Percentiles rank a stretch among this genome's conserved stretches.
These are phyloP conservation scores for Rostrohypoxylon terebratum DNA, from an alignment of 495 filamentous ascomycete genomes.

Conservation along the genomic window DNA sequence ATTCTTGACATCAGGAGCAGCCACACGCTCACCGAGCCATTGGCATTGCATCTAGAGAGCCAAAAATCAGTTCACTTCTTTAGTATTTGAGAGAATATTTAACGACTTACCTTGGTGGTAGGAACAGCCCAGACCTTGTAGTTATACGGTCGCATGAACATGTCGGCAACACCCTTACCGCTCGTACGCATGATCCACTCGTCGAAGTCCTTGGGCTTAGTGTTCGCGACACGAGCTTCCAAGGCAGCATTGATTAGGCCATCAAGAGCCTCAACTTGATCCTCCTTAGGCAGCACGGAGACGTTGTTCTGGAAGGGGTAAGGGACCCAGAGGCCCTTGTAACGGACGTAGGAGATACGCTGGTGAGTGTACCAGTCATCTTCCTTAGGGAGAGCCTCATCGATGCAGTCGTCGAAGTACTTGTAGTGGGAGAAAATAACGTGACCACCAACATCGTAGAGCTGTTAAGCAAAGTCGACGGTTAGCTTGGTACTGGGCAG, in stretches of 20 bases:
- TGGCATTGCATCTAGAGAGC: slow-evolving; percentile 94
- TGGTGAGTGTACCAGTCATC: slow-evolving; percentile 98
- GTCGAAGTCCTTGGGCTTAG: slow-evolving; percentile 95
- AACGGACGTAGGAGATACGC: slow-evolving; percentile 98
- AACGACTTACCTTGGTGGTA: slow-evolving; percentile 83
- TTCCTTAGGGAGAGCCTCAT: slow-evolving; percentile 92
- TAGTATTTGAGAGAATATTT: neutral
- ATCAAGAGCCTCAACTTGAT: slow-evolving; percentile 94
- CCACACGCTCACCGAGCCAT: slow-evolving; percentile 99
- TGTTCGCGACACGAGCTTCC: slow-evolving; percentile 83
- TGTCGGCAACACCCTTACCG: slow-evolving; percentile 88
- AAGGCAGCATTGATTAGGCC: slow-evolving; percentile 97
- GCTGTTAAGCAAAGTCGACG: slow-evolving; percentile 62
- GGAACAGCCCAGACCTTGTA: slow-evolving; percentile 99
- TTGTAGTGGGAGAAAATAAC: slow-evolving; percentile 99
- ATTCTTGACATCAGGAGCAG: slow-evolving; percentile 94
- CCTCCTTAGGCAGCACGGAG: slow-evolving; percentile 96
- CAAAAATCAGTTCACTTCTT: neutral
- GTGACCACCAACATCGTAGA: slow-evolving; percentile 99
- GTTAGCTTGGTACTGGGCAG: slow-evolving; percentile 25
- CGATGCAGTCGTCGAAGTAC: slow-evolving; percentile 99
- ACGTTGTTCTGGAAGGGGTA: slow-evolving; percentile 99
- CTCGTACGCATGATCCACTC: slow-evolving; percentile 97
- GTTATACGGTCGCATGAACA: slow-evolving; percentile 99
- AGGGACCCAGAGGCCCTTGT: slow-evolving; percentile 94